phyloP scores from a whole-genome alignment of 2,329 filamentous ascomycete genomes.

The Dothiorella sarmentorum region DNA sequence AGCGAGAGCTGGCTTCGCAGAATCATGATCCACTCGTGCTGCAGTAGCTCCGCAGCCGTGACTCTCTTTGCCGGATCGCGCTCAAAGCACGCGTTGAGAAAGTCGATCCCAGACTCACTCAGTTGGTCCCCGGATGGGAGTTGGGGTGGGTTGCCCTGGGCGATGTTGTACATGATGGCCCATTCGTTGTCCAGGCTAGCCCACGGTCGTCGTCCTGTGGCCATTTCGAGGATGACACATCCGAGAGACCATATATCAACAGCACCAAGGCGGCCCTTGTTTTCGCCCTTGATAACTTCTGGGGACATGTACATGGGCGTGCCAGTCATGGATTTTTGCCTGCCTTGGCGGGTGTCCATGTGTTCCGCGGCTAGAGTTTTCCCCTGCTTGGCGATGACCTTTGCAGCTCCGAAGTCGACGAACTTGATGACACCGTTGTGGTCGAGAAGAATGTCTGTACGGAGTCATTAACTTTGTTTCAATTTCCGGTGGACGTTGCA shows the following conservation, averaged over 20 bases:
- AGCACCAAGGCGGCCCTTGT: slow-evolving; percentile 69
- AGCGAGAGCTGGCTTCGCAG: slow-evolving; percentile 46
- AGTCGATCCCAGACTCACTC: slow-evolving; percentile 79
- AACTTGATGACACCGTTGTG: slow-evolving; percentile 99
- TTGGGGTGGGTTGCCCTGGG: slow-evolving; percentile 88
- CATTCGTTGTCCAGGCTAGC: slow-evolving; percentile 96
- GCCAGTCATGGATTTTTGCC: slow-evolving; percentile 89
- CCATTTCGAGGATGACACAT: slow-evolving; percentile 97
- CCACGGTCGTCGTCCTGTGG: slow-evolving; percentile 90
- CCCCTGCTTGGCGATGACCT: slow-evolving; percentile 91
- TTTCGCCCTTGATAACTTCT: slow-evolving; percentile 91
- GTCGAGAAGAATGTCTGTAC: slow-evolving; percentile 82
- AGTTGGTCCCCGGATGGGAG: slow-evolving; percentile 80
- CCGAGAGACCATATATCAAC: slow-evolving; percentile 96
- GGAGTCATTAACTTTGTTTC: slow-evolving; percentile 24
- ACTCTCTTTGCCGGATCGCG: slow-evolving; percentile 75
- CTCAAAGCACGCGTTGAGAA: slow-evolving; percentile 81
- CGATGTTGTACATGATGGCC: slow-evolving; percentile 99
- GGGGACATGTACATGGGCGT: slow-evolving; percentile 99
- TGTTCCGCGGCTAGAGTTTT: slow-evolving; percentile 73
- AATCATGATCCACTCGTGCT: slow-evolving; percentile 80
- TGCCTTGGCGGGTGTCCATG: slow-evolving; percentile 47
- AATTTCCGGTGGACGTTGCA: slow-evolving; percentile 23
- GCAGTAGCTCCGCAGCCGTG: slow-evolving; percentile 81
- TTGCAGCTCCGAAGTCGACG: slow-evolving; percentile 96